Base-by-base conservation (phyloP, 441 rosid genomes). In the Bocquillonia castaneifolia region DNA sequence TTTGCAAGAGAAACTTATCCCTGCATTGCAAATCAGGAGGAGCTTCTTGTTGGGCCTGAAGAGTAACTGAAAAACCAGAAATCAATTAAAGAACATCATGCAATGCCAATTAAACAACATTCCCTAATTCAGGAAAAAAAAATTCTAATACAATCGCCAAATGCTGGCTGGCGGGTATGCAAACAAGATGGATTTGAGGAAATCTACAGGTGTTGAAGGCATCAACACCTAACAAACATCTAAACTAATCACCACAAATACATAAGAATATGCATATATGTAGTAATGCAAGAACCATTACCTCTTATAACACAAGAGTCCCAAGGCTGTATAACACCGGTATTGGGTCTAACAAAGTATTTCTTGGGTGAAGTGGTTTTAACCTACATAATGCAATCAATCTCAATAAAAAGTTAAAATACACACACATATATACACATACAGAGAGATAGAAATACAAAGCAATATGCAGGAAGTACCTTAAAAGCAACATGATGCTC, bases 291-390 rank as follows among this genome's bases (percentile, higher is more conserved):
- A 66, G 10, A 64, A 58, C 50, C 5, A 53, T 71, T 57, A 93
- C 98, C 97, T 91, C 92, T 83, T 60, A 93, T 83, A 60, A 88
- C 75, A 68, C 86, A 84, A 4, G 95, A 92, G 76, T 93, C 99
- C 96, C 93, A 85, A 26, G 99, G 95, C 79, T 86, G 99, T 59
- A 91, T 75, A 63, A 93, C 96, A 68, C 94, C 91, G 45, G 96
- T 85, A 78, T 93, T 93, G 34, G 99, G 99, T 77, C 99, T 85
- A 57, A 93, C 99, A 78, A 93, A 93, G 87, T 93, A 93, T 87
- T 93, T 93, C 81, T 88, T 93, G 0, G 99, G 99, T 59, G 99
- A 91, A 77, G 99, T 93, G 42, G 99, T 93, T 86, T 93, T 93
- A 73, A 93, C 99, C 99, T 93, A 23, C 42, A 58, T 50, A 60